phyloP scores from a whole-genome alignment of 805 yeast genomes.

The Saccharomyces jurei region DNA sequence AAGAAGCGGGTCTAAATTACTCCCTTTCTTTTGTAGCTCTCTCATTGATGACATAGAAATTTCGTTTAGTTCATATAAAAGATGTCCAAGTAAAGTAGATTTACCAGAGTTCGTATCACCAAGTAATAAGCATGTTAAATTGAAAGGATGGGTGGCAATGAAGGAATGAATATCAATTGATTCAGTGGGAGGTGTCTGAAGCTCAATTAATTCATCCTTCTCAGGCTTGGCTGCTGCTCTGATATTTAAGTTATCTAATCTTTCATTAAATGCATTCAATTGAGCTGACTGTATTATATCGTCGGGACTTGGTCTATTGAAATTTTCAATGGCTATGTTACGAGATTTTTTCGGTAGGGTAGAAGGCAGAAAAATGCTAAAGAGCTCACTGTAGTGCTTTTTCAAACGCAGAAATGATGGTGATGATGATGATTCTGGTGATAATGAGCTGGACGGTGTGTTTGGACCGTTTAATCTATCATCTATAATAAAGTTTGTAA shows the following conservation, averaged over 20 bases:
- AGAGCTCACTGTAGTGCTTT: constrained; percentile 21
- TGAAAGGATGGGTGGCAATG: background rate
- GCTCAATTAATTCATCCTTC: background rate
- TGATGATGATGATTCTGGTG: no score
- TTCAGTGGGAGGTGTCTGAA: background rate
- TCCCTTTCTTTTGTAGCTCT: constrained; percentile 3
- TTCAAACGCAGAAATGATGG: background rate
- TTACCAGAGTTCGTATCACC: constrained; percentile 12
- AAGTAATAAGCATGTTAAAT: constrained; percentile 1
- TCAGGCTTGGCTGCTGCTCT: background rate
- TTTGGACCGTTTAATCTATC: background rate
- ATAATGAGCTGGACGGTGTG: no score
- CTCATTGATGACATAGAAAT: constrained; percentile 7
- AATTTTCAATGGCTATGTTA: constrained; percentile 39
- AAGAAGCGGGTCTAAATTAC: background rate
- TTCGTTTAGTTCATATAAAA: constrained; percentile 6
- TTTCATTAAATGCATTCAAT: constrained; percentile 35
- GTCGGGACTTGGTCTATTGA: constrained; percentile 74
- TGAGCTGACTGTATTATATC: constrained; percentile 60
- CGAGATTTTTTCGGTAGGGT: constrained; percentile 32
- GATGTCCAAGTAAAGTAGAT: constrained; percentile 10
- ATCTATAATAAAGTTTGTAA: background rate
- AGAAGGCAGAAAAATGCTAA: constrained; percentile 29
- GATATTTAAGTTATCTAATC: constrained; percentile 13
- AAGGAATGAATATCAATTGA: constrained; percentile 1